Conservation (phyloP, 768 basidiomycete species). For the Neoboletus magnificus region DNA sequence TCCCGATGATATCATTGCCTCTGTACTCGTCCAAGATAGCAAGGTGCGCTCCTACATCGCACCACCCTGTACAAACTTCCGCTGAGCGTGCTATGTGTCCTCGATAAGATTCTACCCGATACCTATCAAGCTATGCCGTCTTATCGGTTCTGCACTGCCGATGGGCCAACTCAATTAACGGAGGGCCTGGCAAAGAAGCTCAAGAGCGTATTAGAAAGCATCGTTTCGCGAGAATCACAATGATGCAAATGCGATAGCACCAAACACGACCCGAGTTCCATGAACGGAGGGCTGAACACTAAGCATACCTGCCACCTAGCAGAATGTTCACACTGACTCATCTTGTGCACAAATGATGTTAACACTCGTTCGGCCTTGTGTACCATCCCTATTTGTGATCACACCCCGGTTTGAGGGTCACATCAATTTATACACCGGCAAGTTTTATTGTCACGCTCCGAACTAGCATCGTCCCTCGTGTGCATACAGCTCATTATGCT, state of each 20-base stretch:
- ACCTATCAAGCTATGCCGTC: constrained; percentile 85
- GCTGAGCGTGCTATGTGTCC: neutral
- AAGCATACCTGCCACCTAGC: neutral
- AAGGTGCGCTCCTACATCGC: constrained; percentile 40
- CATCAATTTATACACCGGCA: neutral
- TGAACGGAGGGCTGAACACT: neutral
- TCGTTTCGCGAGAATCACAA: constrained; percentile 30
- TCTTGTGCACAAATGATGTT: neutral
- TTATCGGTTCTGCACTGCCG: constrained; percentile 74
- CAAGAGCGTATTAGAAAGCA: constrained; percentile 34
- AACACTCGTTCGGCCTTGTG: neutral
- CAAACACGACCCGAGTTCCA: neutral
- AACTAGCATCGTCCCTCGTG: neutral
- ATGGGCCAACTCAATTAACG: constrained; percentile 68
- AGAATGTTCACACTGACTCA: no score
- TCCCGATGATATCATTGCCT: constrained; percentile 79
- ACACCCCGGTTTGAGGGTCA: neutral
- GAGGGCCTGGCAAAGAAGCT: constrained; percentile 58
- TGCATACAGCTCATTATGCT: neutral
- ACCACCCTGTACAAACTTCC: neutral
- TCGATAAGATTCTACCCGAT: constrained; percentile 55
- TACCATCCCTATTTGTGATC: no score
- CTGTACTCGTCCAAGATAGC: constrained; percentile 68
- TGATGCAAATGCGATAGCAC: neutral
- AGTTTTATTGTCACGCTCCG: neutral